Base-by-base conservation (phyloP, 371 early-diverging fungal genomes). In the Apophysomyces sp. region DNA sequence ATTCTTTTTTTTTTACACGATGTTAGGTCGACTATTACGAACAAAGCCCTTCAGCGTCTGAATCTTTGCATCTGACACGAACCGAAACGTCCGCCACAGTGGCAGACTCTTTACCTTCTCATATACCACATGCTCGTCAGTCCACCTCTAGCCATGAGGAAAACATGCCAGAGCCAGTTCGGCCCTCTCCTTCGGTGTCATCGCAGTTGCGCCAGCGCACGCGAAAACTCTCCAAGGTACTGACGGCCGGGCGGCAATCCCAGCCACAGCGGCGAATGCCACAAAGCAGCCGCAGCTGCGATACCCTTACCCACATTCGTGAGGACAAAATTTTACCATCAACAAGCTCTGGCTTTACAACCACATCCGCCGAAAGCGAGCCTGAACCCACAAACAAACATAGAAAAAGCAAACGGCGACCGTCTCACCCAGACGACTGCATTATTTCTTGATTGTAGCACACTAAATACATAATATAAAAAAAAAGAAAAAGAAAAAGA, bases 161-260 rank as follows among this genome's bases (percentile, higher is more conserved):
- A 49, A 52, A 0, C 53, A 52, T 26, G 27, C 54, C 40, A 32
- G 41, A n/a, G 24, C 56, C 29, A 56, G 34, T 21, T 4, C 66
- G 60, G 30, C 79, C 79, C 2, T 65, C 55, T 2, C 37, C 61
- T 2, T 75, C 79, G 0, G 62, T 78, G 13, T 78, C 79, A 3
- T 31, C 72, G 4, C 76, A 78, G 37, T 41, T 78, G 31, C 69
- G 72, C 12, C 69, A 75, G 39, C 78, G 66, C 18, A 75, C 68
- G 27, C 70, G 54, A 40, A 72, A 72, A 62, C 52, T 64, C 12
- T 73, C 63, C 41, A 64, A 55, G 44, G 72, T 73, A 15, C 57
- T 68, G 28, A 39, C 67, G 13, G 34, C 62, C 9, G 51, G 60
- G 18, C 49, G 34, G 12, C 36, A 29, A 24, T 6, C 41, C 53